Base-by-base conservation (phyloP, 371 early-diverging fungal genomes). In the Actinomortierella ambigua region DNA sequence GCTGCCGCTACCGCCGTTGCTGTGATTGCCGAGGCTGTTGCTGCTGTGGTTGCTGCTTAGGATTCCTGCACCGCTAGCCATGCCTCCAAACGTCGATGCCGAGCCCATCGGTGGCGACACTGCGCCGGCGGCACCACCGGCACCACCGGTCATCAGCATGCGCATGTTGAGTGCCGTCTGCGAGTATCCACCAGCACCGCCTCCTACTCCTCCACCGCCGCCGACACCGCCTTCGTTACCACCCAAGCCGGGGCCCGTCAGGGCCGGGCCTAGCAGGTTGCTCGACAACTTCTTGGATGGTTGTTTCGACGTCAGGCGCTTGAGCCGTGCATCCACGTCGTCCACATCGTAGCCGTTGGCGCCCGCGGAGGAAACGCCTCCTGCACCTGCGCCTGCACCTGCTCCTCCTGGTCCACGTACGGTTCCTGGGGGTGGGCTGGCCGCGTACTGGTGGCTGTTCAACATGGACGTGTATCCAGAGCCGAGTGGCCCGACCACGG, bases 401-500 rank as follows among this genome's bases (percentile, higher is more conserved):
- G 59, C 57, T 24, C 15, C 51, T 3, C 17, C 3, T 50, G 23
- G 54, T 40, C 42, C 15, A 17, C 54, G 40, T 27, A 48, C 34
- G 26, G 41, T 17, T 3, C 63, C 58, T 40, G 69, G 68, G 34
- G 76, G 69, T 52, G 66, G 66, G 53, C 63, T 48, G 8, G 63
- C 26, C 24, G 48, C 9, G 22, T 48, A 24, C 20, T 73, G 66
- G 22, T 71, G 73, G 17, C 65, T 65, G 63, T 70, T 76, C 50
- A 70, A 57, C 68, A 65, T 62, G 11, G 64, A 46, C 1, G 56
- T 58, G 26, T 65, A 70, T 55, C 66, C 67, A 9, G 69, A 77
- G 56, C 76, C 78, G 65, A 57, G 78, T 59, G 55, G 75, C 55
- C 67, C 80, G 48, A 61, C 73, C 3, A 81, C 76, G 15, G 81